A percentile compares a stretch with the other conserved stretches of the same genome.
Conservation (phyloP, 2,329 filamentous ascomycete species). For the Aspergillus neotritici region DNA sequence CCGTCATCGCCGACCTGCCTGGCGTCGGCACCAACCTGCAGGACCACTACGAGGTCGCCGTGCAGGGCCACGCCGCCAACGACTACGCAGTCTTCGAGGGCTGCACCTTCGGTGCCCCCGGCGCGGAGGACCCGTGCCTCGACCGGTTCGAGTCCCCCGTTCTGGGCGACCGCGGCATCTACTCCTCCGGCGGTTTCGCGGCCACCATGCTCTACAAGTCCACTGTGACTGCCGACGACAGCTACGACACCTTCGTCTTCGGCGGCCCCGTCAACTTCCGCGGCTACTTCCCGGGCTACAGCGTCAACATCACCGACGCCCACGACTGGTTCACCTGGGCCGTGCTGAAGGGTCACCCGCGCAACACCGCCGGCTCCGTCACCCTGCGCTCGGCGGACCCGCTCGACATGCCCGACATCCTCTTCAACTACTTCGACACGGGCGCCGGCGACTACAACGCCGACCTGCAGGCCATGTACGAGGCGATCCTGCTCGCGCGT, state of each 20-base stretch:
- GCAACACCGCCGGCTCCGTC: slow-evolving; percentile 59
- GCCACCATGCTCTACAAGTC: slow-evolving; percentile 41
- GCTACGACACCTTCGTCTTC: slow-evolving; percentile 52
- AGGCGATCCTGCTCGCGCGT: slow-evolving; percentile 52
- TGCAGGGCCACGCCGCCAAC: slow-evolving; percentile 33
- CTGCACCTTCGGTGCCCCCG: slow-evolving; percentile 26
- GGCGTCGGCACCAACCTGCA: slow-evolving; percentile 61
- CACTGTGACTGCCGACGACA: slow-evolving; percentile 37
- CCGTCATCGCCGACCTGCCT: slow-evolving; percentile 50
- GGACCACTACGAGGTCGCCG: slow-evolving; percentile 45
- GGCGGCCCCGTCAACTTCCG: slow-evolving; percentile 54
- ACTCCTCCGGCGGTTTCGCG: slow-evolving; percentile 50
- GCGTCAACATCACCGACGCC: slow-evolving; percentile 37
- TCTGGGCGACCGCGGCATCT: slow-evolving; percentile 36
- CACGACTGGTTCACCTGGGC: slow-evolving; percentile 44
- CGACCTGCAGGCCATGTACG: slow-evolving; percentile 49
- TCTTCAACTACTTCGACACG: slow-evolving; percentile 53
- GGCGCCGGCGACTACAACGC: slow-evolving; percentile 42
- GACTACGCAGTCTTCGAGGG: slow-evolving; percentile 32
- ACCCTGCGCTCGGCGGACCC: slow-evolving; percentile 57
- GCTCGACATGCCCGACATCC: slow-evolving; percentile 57
- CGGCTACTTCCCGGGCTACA: slow-evolving; percentile 44
- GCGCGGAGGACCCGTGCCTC: slow-evolving; percentile 38
- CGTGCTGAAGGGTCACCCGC: slow-evolving; percentile 57
- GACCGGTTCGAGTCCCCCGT: slow-evolving; percentile 39